Percentiles rank a stretch among this genome's conserved stretches.
Evolutionary conservation across 768 basidiomycete species (phyloP).

Genomic region (Holtermannia corniformis): DNA sequence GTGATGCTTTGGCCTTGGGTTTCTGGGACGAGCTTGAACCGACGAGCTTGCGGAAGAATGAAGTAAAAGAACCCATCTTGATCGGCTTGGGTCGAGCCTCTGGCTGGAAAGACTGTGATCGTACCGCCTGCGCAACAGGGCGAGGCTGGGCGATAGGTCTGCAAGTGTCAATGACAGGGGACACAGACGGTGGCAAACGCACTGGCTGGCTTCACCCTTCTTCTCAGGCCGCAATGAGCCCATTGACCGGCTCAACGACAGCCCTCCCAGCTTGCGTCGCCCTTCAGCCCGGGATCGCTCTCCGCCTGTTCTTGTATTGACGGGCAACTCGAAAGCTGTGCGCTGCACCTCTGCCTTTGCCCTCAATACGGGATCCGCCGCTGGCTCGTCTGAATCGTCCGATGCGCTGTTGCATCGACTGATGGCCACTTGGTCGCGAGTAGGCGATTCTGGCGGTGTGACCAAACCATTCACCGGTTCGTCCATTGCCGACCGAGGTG

Average conservation of each 20-base stretch:
- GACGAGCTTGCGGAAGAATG: constrained; percentile 18
- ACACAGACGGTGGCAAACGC: no score
- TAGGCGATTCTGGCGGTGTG: neutral
- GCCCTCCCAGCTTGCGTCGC: neutral
- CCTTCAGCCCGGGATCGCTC: neutral
- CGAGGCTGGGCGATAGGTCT: no score
- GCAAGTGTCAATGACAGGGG: no score
- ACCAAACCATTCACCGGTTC: no score
- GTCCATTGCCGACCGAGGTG: neutral
- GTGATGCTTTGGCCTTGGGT: neutral
- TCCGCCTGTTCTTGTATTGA: no score
- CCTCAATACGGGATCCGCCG: no score
- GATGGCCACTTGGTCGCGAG: neutral
- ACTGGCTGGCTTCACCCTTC: neutral
- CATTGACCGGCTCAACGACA: neutral
- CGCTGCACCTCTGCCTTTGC: no score
- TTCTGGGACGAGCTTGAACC: constrained; percentile 2
- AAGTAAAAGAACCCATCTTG: constrained; percentile 4
- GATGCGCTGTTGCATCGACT: neutral
- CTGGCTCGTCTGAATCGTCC: neutral
- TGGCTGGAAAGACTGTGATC: no score
- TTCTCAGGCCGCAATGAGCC: neutral
- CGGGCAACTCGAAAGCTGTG: no score
- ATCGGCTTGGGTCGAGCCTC: neutral
- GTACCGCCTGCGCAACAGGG: no score